Base-by-base conservation (phyloP, 2,329 filamentous ascomycete genomes). In the Neurospora sp. region DNA sequence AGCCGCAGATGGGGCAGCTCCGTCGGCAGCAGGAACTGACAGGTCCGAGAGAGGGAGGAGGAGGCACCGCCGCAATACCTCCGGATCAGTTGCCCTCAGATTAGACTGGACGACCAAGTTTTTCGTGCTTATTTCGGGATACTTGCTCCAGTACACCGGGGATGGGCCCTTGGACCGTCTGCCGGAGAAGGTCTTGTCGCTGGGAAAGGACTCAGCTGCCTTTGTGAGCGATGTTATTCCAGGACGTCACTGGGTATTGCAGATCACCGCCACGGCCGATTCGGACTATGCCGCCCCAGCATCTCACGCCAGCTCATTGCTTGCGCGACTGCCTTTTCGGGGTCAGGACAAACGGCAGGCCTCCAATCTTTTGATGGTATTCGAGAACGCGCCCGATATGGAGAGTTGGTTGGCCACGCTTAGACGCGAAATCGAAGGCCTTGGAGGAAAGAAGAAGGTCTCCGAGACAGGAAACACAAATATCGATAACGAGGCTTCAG, bases 161-260 rank as follows among this genome's bases (percentile, higher is more conserved):
- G 87, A 91, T 38, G 92, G 92, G 2, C 81, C 86, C 3, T 91
- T 88, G 74, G 89, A 94, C 74, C 85, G 92, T 33, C 78, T 89
- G 11, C 92, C 92, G 0, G 92, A 96, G 78, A 92, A 89, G 78
- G 83, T 91, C 40, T 81, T 95, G 70, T 88, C 89, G 67, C 81
- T 96, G 4, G 87, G 88, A n/a, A 89, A 88, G 72, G 86, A 91
- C 66, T 94, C 92, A 3, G 91, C 91, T 11, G 92, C 91, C 5
- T 95, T 93, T 78, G 92, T 90, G 1, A 93, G 89, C 74, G 92
- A 96, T 77, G 83, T 91, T 15, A 92, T 95, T 69, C 91, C 91
- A 3, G 92, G 92, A 6, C 88, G 88, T 71, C 91, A 93, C 75
- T 94, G 91, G 88, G 92, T 95, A 6, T 79, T 95, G 15, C 91